These are phyloP conservation scores for Diaporthe sp. DNA, from an alignment of 2,329 filamentous ascomycete genomes.

Conservation along the genomic window DNA sequence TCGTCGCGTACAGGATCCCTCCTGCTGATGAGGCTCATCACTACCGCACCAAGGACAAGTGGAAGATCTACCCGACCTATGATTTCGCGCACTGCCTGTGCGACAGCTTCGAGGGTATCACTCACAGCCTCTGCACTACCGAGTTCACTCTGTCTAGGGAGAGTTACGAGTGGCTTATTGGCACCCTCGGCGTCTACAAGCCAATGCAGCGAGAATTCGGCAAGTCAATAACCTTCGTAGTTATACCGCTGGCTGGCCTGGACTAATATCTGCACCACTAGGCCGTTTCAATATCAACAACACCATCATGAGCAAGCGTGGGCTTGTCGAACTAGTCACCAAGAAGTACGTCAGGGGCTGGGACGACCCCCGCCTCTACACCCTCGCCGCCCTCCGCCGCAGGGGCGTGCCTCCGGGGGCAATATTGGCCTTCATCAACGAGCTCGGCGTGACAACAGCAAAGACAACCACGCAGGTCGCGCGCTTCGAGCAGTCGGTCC, in stretches of 20 bases:
- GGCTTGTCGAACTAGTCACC: constrained; percentile 77
- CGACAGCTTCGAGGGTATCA: constrained; percentile 92
- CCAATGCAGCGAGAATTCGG: constrained; percentile 92
- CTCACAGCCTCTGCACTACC: constrained; percentile 92
- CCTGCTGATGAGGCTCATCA: constrained; percentile 75
- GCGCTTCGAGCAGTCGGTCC: constrained; percentile 86
- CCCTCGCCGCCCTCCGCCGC: constrained; percentile 84
- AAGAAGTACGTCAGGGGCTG: constrained; percentile 84
- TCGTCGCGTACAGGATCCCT: constrained; percentile 89
- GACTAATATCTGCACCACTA: constrained; percentile 46
- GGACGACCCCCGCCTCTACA: constrained; percentile 93
- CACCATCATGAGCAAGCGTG: constrained; percentile 89
- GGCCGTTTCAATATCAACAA: constrained; percentile 83
- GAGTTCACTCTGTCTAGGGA: constrained; percentile 89
- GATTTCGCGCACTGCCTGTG: constrained; percentile 92
- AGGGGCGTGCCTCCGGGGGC: constrained; percentile 89
- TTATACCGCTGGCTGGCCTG: neutral
- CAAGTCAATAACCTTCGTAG: neutral
- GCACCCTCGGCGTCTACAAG: constrained; percentile 84
- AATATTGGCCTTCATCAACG: constrained; percentile 88
- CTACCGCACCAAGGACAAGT: constrained; percentile 83
- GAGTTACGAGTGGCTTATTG: constrained; percentile 91
- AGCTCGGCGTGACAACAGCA: constrained; percentile 89
- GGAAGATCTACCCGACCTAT: constrained; percentile 95
- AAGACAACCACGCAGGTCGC: constrained; percentile 82